A percentile compares a stretch with the other conserved stretches of the same genome.
These are phyloP conservation scores for Talaromyces sp. DNA, from an alignment of 2,329 filamentous ascomycete genomes.

Conservation along the genomic window DNA sequence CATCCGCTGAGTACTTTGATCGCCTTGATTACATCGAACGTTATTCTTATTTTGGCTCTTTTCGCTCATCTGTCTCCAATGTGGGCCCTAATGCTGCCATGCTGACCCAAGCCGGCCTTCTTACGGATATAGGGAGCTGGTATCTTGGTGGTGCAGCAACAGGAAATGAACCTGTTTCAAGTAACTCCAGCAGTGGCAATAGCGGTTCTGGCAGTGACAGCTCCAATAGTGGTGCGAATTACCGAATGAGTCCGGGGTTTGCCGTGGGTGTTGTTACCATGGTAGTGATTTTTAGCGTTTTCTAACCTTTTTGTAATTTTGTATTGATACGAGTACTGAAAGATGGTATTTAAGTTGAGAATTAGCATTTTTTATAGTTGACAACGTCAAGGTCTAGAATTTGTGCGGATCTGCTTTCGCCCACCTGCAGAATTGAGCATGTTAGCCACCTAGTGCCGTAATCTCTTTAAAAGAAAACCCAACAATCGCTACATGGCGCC, in stretches of 20 bases:
- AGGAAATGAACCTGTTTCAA: slow-evolving; percentile 3
- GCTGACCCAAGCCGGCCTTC: slow-evolving; percentile 6
- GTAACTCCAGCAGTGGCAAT: background rate
- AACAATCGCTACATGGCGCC: background rate
- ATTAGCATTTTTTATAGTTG: background rate
- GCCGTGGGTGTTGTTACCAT: background rate
- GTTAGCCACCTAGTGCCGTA: background rate
- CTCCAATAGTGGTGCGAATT: background rate
- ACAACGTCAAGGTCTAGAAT: background rate
- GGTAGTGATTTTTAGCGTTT: background rate
- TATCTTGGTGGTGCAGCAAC: slow-evolving; percentile 9
- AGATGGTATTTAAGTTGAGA: background rate
- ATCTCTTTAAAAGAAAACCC: background rate
- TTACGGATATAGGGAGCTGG: slow-evolving; percentile 11
- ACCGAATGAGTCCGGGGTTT: background rate
- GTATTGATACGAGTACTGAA: background rate
- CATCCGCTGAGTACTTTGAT: slow-evolving; percentile 10
- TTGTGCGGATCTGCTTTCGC: background rate
- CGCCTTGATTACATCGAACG: slow-evolving; percentile 10
- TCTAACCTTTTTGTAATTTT: background rate
- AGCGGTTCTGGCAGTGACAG: background rate
- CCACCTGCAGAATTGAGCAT: background rate
- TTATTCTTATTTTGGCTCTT: slow-evolving; percentile 10
- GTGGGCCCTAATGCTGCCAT: slow-evolving; percentile 8
- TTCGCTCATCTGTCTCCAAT: slow-evolving; percentile 7